Evolutionary conservation across 805 yeast species (phyloP), one percentile per base, ranked within the genome.

Genomic region (Metschnikowia picachoensis): DNA sequence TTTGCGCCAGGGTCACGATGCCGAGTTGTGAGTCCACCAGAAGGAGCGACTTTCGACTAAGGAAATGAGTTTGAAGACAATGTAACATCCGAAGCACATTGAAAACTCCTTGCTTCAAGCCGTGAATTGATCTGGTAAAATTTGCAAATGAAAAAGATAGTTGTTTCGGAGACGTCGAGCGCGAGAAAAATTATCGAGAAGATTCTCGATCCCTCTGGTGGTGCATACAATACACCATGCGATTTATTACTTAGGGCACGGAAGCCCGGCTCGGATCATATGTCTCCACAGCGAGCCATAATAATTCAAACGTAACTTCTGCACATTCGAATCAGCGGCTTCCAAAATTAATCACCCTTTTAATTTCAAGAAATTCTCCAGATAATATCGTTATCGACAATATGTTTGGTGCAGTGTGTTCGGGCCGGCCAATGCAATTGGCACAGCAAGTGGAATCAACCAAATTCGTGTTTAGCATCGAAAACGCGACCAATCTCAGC

Each of bases 391-490:
- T 3, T 20, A 20, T 20, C 25, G 7, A 5, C 25, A 20, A 20
- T 8, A 83, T 85, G 89, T 85, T 85, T 66, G 92, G 89, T 14
- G 83, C 85, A 17, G 79, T 84, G 39, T 83, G 89, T 62, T 83
- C 89, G 5, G 90, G 91, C 28, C 72, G 89, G 50, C 86, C 87
- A 35, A 56, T 72, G 33, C 71, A 68, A 47, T 48, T 72, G 47
- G 85, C 87, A 0, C 73, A 74, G 46, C 95, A 86, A 56, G 80
- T 89, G 6, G 92, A 83, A 33, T 70, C 76, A 8, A 74, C 77
- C 48, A 85, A 87, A 56, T 87, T 79, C 59, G 83, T 85, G 3
- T 73, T 86, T 39, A 74, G 68, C 31, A 78, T 87, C 27, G 75
- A 76, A 43, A 79, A 82, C 55, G 87, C 89, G 0, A 70, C 84